Evolutionary conservation across 78 protist genomes (phyloP), one percentile per base, ranked within the genome.

Genomic region (Polysphondylium violaceum): DNA sequence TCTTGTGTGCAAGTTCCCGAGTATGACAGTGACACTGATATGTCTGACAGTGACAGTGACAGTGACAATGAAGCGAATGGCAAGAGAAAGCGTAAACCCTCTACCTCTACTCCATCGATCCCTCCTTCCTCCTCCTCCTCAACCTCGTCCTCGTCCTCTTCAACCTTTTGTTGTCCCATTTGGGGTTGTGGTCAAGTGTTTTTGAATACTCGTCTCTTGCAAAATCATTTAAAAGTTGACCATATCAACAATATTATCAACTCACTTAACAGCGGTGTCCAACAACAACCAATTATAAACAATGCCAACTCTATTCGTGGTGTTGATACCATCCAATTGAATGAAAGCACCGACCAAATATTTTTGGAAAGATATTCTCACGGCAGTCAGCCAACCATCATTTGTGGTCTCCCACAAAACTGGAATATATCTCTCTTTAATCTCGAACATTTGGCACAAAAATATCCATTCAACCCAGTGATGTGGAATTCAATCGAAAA

Each of bases 341-440:
- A 38, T 8, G 71, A 81, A 19, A n/a, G 51, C 2, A 67, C 89
- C 2, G 89, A 81, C 41, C 12, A 29, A 68, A 29, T 31, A 1
- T 5, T 61, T 36, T 16, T 81, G 41, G 61, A 65, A 25, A 41
- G 77, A 14, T 51, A 67, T 12, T 65, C 89, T 1, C 23, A 68
- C 2, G 65, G 76, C 31, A 64, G 75, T 35, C 23, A 36, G 12
- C 89, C 89, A 7, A 14, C 56, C 1, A 23, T 81, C 3, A 51
- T 68, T 17, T 40, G n/a, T 38, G 89, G 89, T 40, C 7, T 81
- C 25, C 89, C 89, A 40, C 47, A 67, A 56, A 47, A 58, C 4
- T 81, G 89, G 89, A 53, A 68, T n/a, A 35, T 40, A 16, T 51
- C 68, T 40, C 53, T 51, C 35, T 56, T 29, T n/a, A 50, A 44